Evolutionary conservation across 306 rosid species (phyloP).

Genomic region (Medicago ruthenica): DNA sequence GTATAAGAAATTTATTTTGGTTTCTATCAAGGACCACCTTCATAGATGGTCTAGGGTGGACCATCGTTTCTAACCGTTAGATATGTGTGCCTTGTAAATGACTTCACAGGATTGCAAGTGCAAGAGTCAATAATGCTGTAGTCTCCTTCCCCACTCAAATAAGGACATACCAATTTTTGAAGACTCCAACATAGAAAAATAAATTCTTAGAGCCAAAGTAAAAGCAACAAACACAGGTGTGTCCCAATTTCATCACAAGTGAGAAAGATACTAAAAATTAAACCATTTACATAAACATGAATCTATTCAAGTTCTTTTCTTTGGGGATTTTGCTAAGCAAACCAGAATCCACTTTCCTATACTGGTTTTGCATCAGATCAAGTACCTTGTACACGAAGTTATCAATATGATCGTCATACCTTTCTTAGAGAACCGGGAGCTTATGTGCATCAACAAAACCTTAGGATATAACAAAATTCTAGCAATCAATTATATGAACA

Average conservation of each 20-base stretch:
- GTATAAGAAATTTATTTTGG: not conserved
- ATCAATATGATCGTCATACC: constrained; percentile 77
- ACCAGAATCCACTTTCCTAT: constrained; percentile 62
- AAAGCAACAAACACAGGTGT: not conserved
- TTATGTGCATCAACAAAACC: constrained; percentile 91
- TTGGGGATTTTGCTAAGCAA: constrained; percentile 68
- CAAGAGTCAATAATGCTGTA: not conserved
- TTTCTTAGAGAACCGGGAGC: constrained; percentile 86
- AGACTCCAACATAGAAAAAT: constrained; percentile 5
- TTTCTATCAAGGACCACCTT: too few relatives aligned
- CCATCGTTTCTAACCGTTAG: too few relatives aligned
- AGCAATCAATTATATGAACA: constrained; percentile 25
- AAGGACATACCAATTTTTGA: not conserved
- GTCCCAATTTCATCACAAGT: too few relatives aligned
- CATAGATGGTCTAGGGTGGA: not conserved
- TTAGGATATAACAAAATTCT: constrained; percentile 34
- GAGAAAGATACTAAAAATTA: too few relatives aligned
- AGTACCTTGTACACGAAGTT: constrained; percentile 59
- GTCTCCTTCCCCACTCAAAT: constrained; percentile 1
- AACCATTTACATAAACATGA: constrained; percentile 35
- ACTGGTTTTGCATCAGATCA: constrained; percentile 61
- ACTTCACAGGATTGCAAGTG: not conserved
- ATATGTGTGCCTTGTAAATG: too few relatives aligned
- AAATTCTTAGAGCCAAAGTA: not conserved
- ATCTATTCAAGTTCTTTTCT: constrained; percentile 59